phyloP scores from a whole-genome alignment of 2,329 filamentous ascomycete genomes.

The Colletotrichum sp. region DNA sequence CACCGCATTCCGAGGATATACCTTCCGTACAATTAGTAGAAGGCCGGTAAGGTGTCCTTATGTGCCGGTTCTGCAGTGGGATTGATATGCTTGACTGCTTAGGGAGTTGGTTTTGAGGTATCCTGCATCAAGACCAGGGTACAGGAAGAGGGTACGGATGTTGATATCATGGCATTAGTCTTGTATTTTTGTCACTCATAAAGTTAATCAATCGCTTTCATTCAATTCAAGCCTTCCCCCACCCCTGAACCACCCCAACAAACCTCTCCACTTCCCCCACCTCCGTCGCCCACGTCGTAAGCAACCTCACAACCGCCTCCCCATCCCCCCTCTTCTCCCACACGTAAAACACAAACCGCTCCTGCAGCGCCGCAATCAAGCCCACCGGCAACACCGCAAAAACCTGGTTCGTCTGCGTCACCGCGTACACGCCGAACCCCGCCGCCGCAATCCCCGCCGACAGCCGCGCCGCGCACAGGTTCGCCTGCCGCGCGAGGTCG shows the following conservation, averaged over 20 bases:
- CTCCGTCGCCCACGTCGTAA: constrained; percentile 58
- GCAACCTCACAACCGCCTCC: constrained; percentile 45
- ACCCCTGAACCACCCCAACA: constrained; percentile 26
- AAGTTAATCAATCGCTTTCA: not conserved
- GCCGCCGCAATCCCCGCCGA: constrained; percentile 45
- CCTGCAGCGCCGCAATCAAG: constrained; percentile 43
- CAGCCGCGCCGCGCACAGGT: constrained; percentile 46
- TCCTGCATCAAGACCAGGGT: not conserved
- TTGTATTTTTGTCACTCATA: not conserved
- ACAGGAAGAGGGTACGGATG: accelerated
- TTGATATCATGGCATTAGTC: not conserved
- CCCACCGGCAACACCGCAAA: constrained; percentile 47
- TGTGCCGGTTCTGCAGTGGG: not conserved
- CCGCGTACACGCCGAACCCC: constrained; percentile 46
- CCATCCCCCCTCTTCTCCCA: constrained; percentile 49
- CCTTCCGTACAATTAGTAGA: not conserved
- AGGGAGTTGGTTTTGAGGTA: accelerated
- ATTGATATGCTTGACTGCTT: accelerated
- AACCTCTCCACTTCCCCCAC: constrained; percentile 43
- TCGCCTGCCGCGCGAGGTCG: constrained; percentile 48
- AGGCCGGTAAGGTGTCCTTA: not conserved
- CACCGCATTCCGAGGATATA: not conserved
- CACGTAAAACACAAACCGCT: constrained; percentile 49
- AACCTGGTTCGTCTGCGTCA: constrained; percentile 57
- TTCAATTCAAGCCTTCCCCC: not conserved